Evolutionary conservation across 2,329 filamentous ascomycete species (phyloP), one percentile per base, ranked within the genome.

Genomic region (Simplicillium sp.): DNA sequence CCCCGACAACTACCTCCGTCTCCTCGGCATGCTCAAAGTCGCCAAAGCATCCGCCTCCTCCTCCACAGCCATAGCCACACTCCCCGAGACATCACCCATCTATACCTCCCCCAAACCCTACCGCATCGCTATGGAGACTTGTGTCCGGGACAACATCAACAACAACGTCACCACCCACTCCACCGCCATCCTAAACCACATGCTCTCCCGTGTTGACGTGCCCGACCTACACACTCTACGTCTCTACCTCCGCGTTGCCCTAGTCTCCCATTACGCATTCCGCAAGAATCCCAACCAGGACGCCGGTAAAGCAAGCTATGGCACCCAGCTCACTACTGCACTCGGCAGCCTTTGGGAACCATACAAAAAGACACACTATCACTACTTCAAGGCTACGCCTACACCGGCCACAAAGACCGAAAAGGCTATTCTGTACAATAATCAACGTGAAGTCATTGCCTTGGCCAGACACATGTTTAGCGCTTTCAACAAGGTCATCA

Each of bases 71-170:
- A 56, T 96, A 15, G 56, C 64, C 17, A 54, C 66, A 14, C 73
- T 82, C 52, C 75, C 74, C 2, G 51, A 53, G 16, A 52, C 62
- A 7, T 50, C 31, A 5, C 35, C 35, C 31, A 20, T 40, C 17
- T 36, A 66, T 45, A 54, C 74, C 32, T 60, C 56, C 42, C 50
- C 55, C 29, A 73, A 72, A 43, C 78, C 77, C 9, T 86, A 88
- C 62, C 75, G 77, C 40, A 73, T 87, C 36, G 87, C 83, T 40
- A 78, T 96, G 67, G 72, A 73, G 47, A 71, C 78, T 5, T 95
- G 88, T 58, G 65, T 77, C 17, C 75, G 82, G 42, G 87, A 96
- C 65, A 82, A 80, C 54, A 79, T 80, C 41, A 95, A 94, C 57
- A 68, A 59, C n/a, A 74, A 81, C 39, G 75, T 77, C 16, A 73